Evolutionary conservation across 2,329 filamentous ascomycete genomes (phyloP).

Genomic region (Cephalotrichum gorgonifer): DNA sequence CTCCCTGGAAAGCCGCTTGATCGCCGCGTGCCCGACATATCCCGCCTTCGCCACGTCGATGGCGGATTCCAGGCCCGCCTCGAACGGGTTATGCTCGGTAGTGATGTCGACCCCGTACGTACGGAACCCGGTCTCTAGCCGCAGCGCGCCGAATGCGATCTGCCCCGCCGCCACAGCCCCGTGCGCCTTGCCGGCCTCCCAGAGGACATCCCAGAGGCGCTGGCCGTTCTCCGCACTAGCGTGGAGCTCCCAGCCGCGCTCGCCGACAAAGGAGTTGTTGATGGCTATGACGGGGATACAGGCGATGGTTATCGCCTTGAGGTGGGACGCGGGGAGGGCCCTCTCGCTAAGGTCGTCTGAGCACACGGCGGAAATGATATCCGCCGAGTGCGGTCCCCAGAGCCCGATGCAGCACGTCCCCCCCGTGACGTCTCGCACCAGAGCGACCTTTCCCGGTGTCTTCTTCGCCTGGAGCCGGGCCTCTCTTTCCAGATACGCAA

Average conservation of each 20-base stretch:
- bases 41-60: conserved; percentile 34
- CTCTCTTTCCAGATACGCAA: conserved; percentile 42
- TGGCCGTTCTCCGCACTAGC: conserved; percentile 48
- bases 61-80: conserved; percentile 43
- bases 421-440: conserved; percentile 49
- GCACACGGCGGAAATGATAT: conserved; percentile 36
- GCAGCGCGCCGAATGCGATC: conserved; percentile 44
- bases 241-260: conserved; percentile 53
- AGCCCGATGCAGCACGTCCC: conserved; percentile 51
- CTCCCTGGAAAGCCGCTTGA: conserved; percentile 28
- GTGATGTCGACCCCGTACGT: conserved; percentile 48
- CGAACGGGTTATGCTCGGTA: conserved; percentile 49
- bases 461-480: conserved; percentile 34
- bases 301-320: conserved; percentile 36
- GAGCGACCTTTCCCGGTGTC: conserved; percentile 29
- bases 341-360: conserved; percentile 33
- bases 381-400: conserved; percentile 46
- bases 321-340: conserved; percentile 37
- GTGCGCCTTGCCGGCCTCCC: conserved; percentile 39
- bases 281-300: conserved; percentile 47
- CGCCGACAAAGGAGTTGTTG: conserved; percentile 50
- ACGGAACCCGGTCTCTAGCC: conserved; percentile 50
- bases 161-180: conserved; percentile 50
- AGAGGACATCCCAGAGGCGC: conserved; percentile 48
- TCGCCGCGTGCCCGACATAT: conserved; percentile 40